Evolutionary conservation across 2,329 filamentous ascomycete genomes (phyloP).

Genomic region (Xylariales sp.): DNA sequence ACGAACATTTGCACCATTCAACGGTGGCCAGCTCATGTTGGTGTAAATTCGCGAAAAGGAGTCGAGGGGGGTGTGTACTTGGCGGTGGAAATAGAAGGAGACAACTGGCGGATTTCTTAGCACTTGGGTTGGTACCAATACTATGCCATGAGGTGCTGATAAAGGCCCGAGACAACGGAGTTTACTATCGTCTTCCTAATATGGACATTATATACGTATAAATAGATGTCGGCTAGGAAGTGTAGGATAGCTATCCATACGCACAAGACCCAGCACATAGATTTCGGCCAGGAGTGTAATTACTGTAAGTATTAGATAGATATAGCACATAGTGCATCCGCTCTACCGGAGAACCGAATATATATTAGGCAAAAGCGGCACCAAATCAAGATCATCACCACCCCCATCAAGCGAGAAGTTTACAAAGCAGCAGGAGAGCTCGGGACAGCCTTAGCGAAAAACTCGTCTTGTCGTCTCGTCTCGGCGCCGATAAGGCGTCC

Average conservation of each 20-base stretch:
- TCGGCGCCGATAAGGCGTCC: neutral
- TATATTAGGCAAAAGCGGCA: neutral
- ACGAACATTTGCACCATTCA: neutral
- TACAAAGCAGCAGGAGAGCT: neutral
- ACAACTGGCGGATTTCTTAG: no score
- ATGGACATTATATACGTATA: no score
- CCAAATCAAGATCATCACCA: neutral
- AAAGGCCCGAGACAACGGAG: neutral
- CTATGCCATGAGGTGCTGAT: conserved; percentile 19
- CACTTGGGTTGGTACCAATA: neutral
- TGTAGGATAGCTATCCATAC: neutral
- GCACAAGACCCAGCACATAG: neutral
- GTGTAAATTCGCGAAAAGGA: no score
- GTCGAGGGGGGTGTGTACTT: neutral
- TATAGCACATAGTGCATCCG: neutral
- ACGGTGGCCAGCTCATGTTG: neutral
- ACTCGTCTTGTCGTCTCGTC: neutral
- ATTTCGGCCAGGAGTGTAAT: neutral
- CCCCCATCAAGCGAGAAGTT: neutral
- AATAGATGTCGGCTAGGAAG: no score
- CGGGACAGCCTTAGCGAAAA: neutral
- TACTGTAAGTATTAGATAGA: neutral
- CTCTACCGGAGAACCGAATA: neutral
- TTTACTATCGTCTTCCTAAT: no score
- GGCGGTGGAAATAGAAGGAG: neutral